Evolutionary conservation across 202 grass and related monocot species (phyloP).

Genomic region (Elaeis oleifera): DNA sequence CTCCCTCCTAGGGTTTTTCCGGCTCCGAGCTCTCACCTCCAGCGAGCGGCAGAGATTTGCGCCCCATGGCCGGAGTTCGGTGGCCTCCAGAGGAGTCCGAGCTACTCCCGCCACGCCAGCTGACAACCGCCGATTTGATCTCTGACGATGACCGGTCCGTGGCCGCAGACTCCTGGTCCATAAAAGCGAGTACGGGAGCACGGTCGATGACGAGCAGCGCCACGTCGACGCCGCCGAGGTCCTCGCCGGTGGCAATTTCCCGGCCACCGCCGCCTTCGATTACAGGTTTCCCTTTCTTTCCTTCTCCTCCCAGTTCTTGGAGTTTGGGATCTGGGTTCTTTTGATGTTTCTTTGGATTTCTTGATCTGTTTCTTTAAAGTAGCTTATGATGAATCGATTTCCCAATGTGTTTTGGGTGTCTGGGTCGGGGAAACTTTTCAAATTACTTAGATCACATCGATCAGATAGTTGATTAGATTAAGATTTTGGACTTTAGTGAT

Average conservation of each 20-base stretch:
- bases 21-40: not conserved
- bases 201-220: slow-evolving; percentile 89
- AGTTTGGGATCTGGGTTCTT: not conserved
- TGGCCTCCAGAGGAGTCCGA: slow-evolving; percentile 59
- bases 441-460: no score
- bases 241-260: slow-evolving; percentile 54
- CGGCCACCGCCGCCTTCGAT: slow-evolving; percentile 53
- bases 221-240: slow-evolving; percentile 71
- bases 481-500: no score
- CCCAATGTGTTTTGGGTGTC: no score
- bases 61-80: slow-evolving; percentile 56
- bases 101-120: slow-evolving; percentile 32
- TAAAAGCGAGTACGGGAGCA: slow-evolving; percentile 98
- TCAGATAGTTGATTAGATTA: no score
- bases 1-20: no score
- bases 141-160: slow-evolving; percentile 98
- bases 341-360: not conserved
- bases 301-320: not conserved
- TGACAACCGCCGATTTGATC: slow-evolving; percentile 31
- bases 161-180: slow-evolving; percentile 94
- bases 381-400: no score
- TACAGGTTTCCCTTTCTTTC: slow-evolving; percentile 44
- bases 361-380: no score
- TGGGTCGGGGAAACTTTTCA: no score
- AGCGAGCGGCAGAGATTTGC: not conserved